These are phyloP conservation scores for Linnemannia zychae DNA, from an alignment of 192 early-diverging fungal genomes.

Conservation along the genomic window DNA sequence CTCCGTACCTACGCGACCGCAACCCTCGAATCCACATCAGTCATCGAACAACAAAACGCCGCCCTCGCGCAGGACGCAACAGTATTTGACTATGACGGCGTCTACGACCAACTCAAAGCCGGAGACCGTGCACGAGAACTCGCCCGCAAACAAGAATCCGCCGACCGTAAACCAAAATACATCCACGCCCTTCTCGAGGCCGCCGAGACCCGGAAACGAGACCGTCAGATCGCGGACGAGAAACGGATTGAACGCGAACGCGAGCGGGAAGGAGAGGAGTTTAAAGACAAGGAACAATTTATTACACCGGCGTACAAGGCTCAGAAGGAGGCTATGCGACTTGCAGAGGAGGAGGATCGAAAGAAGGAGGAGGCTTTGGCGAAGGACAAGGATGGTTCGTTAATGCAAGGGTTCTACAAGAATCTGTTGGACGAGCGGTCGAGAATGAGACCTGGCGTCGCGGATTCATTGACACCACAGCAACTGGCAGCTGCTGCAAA, in stretches of 20 bases:
- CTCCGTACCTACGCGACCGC: constrained; percentile 44
- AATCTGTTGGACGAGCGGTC: constrained; percentile 68
- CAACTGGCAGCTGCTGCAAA: constrained; percentile 8
- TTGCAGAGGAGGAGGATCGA: constrained; percentile 74
- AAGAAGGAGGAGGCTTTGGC: constrained; percentile 72
- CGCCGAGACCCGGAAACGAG: constrained; percentile 77
- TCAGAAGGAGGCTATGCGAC: constrained; percentile 52
- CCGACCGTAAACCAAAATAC: constrained; percentile 72
- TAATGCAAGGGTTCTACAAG: constrained; percentile 74
- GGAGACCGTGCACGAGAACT: constrained; percentile 65
- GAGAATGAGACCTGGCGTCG: constrained; percentile 41
- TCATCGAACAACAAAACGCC: constrained; percentile 64
- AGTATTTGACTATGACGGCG: constrained; percentile 84
- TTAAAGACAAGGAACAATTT: constrained; percentile 84
- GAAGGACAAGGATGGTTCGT: constrained; percentile 62
- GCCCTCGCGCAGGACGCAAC: constrained; percentile 79
- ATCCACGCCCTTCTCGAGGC: constrained; percentile 72
- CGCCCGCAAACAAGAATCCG: constrained; percentile 59
- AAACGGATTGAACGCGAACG: constrained; percentile 79
- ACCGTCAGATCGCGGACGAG: constrained; percentile 76
- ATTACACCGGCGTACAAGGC: constrained; percentile 78
- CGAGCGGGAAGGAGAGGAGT: constrained; percentile 78
- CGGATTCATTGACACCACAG: constrained; percentile 21
- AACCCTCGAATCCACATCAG: constrained; percentile 35
- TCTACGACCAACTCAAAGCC: constrained; percentile 80